Conservation (phyloP, 805 yeast genomes). For the Sungouiella thailandica region DNA sequence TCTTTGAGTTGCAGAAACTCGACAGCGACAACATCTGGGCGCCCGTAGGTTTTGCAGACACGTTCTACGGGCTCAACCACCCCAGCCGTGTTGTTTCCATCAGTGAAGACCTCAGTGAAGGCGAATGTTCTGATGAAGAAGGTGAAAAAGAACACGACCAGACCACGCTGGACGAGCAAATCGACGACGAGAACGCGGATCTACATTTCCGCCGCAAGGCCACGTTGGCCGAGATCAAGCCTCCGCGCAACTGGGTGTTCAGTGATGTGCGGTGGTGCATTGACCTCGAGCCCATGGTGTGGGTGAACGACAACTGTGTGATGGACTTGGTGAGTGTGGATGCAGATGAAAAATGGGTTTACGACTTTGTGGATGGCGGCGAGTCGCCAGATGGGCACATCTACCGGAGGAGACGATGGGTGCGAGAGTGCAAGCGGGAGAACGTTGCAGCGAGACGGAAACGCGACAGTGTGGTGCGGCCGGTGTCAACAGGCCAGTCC, state of each 20-base stretch:
- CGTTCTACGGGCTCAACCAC: conserved; percentile 47
- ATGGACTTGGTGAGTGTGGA: conserved; percentile 55
- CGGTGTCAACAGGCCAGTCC: conserved; percentile 3
- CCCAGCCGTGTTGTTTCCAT: too few species aligned
- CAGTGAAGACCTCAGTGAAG: too few species aligned
- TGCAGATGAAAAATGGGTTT: conserved; percentile 80
- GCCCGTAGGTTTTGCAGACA: conserved; percentile 51
- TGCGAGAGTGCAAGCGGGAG: conserved; percentile 34
- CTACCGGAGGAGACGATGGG: conserved; percentile 65
- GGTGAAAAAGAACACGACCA: background rate
- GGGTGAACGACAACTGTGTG: conserved; percentile 56
- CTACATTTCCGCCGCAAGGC: conserved; percentile 7
- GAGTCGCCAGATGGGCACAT: conserved; percentile 27
- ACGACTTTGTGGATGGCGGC: conserved; percentile 44
- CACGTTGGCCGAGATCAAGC: conserved; percentile 37
- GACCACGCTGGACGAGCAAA: background rate
- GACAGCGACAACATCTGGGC: conserved; percentile 56
- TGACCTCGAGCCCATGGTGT: conserved; percentile 56
- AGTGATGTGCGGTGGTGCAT: conserved; percentile 51
- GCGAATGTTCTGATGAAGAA: conserved; percentile 4
- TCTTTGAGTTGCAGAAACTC: conserved; percentile 62
- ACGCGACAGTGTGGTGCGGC: too few species aligned
- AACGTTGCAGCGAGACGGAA: background rate
- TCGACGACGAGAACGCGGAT: background rate
- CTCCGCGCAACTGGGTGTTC: conserved; percentile 62